A percentile compares a stretch with the other conserved stretches of the same genome.
These are phyloP conservation scores for Nicotiana obtusifolia DNA, from an alignment of 257 asterid species.

Conservation along the genomic window DNA sequence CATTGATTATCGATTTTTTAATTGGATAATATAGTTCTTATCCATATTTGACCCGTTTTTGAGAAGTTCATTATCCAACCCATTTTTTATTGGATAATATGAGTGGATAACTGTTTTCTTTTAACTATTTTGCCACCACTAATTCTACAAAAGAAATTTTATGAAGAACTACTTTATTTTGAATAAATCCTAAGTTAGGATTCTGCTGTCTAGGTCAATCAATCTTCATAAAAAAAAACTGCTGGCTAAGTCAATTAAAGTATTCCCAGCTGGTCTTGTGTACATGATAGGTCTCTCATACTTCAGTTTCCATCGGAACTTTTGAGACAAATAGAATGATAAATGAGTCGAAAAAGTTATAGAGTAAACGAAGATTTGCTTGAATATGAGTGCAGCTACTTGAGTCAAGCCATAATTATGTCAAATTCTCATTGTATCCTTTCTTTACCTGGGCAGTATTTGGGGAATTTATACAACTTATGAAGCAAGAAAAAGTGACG, in stretches of 20 bases:
- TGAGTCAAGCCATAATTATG: neutral
- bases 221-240: too few species aligned
- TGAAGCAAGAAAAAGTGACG: slow-evolving; percentile 27
- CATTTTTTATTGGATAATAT: too few species aligned
- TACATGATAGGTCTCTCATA: neutral
- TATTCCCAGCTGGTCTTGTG: neutral
- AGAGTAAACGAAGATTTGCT: neutral
- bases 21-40: too few species aligned
- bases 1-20: too few species aligned
- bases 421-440: neutral
- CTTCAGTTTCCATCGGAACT: neutral
- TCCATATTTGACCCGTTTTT: too few species aligned
- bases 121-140: too few species aligned
- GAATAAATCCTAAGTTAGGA: neutral
- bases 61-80: too few species aligned
- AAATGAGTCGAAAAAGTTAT: neutral
- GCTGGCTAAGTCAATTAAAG: neutral
- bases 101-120: too few species aligned
- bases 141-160: neutral
- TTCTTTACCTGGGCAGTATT: slow-evolving; percentile 18
- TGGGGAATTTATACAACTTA: slow-evolving; percentile 31
- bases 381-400: neutral
- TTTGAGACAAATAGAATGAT: neutral
- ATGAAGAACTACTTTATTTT: neutral
- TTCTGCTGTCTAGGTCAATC: neutral